A percentile compares a stretch with the other conserved stretches of the same genome.
Evolutionary conservation across 1,284 basidiomycete genomes (phyloP).

Genomic region (Cerioporus squamosus): DNA sequence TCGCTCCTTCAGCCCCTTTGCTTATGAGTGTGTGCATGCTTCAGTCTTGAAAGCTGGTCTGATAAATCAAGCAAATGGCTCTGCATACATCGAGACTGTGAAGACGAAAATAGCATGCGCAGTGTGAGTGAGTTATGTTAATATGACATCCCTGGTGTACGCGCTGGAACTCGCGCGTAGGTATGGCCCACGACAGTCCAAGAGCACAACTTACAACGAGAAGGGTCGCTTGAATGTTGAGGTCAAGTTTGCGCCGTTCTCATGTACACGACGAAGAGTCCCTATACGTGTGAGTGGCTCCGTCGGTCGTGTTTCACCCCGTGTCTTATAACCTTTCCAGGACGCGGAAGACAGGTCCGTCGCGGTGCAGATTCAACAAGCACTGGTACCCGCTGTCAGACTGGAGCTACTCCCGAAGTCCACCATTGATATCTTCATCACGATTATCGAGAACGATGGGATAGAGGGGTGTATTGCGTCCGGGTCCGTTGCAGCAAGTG

Average conservation of each 20-base stretch:
- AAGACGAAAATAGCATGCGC: slow-evolving; percentile 94
- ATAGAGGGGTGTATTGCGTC: slow-evolving; percentile 84
- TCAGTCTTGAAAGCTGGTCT: slow-evolving; percentile 85
- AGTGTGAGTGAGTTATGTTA: slow-evolving; percentile 60
- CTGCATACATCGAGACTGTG: slow-evolving; percentile 92
- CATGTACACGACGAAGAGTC: slow-evolving; percentile 73
- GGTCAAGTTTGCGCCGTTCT: slow-evolving; percentile 96
- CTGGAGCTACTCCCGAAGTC: slow-evolving; percentile 94
- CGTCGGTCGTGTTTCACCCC: slow-evolving; percentile 10
- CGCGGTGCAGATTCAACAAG: slow-evolving; percentile 84
- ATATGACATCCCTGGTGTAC: not conserved
- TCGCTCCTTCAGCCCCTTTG: slow-evolving; percentile 16
- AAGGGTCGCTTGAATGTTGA: slow-evolving; percentile 92
- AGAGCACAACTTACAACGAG: slow-evolving; percentile 79
- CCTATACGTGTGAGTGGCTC: slow-evolving; percentile 79
- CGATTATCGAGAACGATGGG: slow-evolving; percentile 90
- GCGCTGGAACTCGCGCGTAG: slow-evolving; percentile 42
- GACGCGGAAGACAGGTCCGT: slow-evolving; percentile 92
- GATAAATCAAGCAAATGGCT: slow-evolving; percentile 92
- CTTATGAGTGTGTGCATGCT: not conserved
- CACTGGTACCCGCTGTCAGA: slow-evolving; percentile 84
- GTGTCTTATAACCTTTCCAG: slow-evolving; percentile 46
- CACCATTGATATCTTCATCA: slow-evolving; percentile 90
- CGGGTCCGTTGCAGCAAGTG: slow-evolving; percentile 86
- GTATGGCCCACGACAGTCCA: slow-evolving; percentile 92